A percentile compares a stretch with the other conserved stretches of the same genome.
phyloP scores from a whole-genome alignment of 2,329 filamentous ascomycete genomes.

The Colletotrichum kahawae region DNA sequence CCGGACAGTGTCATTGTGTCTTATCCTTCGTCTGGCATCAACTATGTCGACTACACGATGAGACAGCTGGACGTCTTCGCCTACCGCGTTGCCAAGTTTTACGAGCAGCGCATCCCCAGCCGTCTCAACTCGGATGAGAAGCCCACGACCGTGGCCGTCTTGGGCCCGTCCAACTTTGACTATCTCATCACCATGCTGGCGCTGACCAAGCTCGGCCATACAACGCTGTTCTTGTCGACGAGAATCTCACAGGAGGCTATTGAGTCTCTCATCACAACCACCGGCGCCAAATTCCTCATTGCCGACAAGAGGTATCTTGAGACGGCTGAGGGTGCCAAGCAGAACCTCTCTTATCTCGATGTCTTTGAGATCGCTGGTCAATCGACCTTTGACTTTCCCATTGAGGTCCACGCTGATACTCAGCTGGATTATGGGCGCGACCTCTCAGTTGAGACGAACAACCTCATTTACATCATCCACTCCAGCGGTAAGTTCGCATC shows the following conservation, averaged over 20 bases:
- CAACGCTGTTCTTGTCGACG: conserved; percentile 43
- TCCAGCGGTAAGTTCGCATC: conserved; percentile 30
- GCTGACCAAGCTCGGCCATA: conserved; percentile 59
- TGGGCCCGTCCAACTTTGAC: conserved; percentile 59
- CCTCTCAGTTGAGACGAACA: conserved; percentile 25
- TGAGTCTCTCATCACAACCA: conserved; percentile 31
- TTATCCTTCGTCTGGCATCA: conserved; percentile 46
- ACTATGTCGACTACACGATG: conserved; percentile 52
- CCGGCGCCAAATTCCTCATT: conserved; percentile 29
- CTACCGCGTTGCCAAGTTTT: conserved; percentile 30
- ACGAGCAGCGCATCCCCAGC: conserved; percentile 26
- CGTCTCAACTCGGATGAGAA: conserved; percentile 27
- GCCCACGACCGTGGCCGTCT: conserved; percentile 48
- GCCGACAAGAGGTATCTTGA: conserved; percentile 28
- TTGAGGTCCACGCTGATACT: conserved; percentile 34
- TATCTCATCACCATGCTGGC: conserved; percentile 60
- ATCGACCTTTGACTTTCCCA: conserved; percentile 32
- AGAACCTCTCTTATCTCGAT: conserved; percentile 21
- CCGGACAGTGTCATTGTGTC: conserved; percentile 40
- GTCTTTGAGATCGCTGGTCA: conserved; percentile 30
- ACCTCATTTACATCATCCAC: conserved; percentile 36
- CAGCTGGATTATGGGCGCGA: conserved; percentile 35
- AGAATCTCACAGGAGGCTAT: conserved; percentile 36
- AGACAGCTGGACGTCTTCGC: conserved; percentile 47
- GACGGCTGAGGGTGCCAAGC: conserved; percentile 23